A percentile compares a stretch with the other conserved stretches of the same genome.
phyloP scores from a whole-genome alignment of 176 grass and related monocot species.

The Bromus sterilis region DNA sequence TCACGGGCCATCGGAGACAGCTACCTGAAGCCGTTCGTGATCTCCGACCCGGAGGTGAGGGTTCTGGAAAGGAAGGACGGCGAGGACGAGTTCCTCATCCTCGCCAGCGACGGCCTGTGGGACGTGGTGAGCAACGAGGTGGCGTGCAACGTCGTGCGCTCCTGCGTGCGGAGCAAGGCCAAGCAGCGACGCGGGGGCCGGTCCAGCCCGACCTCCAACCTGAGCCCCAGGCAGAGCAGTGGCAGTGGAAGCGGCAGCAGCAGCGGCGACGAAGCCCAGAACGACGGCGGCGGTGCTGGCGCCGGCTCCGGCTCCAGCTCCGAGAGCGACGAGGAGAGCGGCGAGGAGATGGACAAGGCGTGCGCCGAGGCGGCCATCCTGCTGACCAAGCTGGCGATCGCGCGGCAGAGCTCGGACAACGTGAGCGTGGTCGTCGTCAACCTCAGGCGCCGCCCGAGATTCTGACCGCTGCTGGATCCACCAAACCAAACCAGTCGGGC shows the following conservation, averaged over 20 bases:
- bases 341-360: constrained; percentile 26
- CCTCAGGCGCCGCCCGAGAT: constrained; percentile 38
- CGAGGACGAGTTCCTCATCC: constrained; percentile 75
- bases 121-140: constrained; percentile 86
- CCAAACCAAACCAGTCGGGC: neutral
- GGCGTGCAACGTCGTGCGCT: constrained; percentile 64
- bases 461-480: constrained; percentile 8
- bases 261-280: constrained; percentile 18
- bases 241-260: neutral
- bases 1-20: constrained; percentile 84
- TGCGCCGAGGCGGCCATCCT: constrained; percentile 60
- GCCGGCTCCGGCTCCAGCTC: constrained; percentile 6
- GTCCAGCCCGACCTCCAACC: constrained; percentile 38
- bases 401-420: constrained; percentile 64
- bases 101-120: constrained; percentile 91
- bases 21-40: constrained; percentile 91
- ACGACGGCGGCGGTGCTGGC: neutral
- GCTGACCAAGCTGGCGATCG: constrained; percentile 86
- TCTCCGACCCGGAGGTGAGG: constrained; percentile 70
- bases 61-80: constrained; percentile 59
- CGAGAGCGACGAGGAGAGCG: constrained; percentile 24
- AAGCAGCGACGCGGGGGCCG: neutral
- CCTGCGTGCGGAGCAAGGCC: constrained; percentile 35
- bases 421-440: constrained; percentile 73
- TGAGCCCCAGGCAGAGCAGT: constrained; percentile 35